Conservation (phyloP, 352 stramenopile species). For the Pilasporangium apinafurcum region DNA sequence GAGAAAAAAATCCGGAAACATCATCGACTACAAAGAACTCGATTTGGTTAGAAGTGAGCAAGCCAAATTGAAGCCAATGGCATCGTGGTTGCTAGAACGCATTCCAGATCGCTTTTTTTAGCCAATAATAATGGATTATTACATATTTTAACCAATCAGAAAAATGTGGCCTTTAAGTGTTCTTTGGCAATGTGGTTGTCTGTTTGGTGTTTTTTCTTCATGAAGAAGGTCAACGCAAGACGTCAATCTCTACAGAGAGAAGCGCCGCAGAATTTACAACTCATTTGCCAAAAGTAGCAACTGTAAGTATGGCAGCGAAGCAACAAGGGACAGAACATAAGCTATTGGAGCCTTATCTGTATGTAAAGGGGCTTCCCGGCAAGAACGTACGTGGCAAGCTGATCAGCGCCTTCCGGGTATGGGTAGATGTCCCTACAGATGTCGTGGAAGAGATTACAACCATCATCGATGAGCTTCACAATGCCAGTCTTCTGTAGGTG, state of each 20-base stretch:
- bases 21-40: not conserved
- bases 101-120: not conserved
- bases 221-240: no score
- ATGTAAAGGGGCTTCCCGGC: constrained; percentile 79
- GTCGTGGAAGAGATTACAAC: constrained; percentile 81
- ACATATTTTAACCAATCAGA: no score
- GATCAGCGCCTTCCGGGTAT: constrained; percentile 87
- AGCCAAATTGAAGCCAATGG: not conserved
- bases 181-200: no score
- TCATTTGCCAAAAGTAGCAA: constrained; percentile 1
- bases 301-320: constrained; percentile 11
- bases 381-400: constrained; percentile 88
- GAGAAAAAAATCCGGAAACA: not conserved
- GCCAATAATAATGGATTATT: not conserved
- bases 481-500: constrained; percentile 89
- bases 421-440: constrained; percentile 55
- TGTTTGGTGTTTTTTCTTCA: no score
- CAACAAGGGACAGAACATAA: constrained; percentile 26
- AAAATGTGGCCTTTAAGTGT: no score
- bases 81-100: no score
- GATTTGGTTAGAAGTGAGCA: not conserved
- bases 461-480: constrained; percentile 95
- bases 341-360: constrained; percentile 84
- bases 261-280: constrained; percentile 4
- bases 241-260: no score